phyloP scores from a whole-genome alignment of 108 stramenopile species.

The Skeletonema tropicum region DNA sequence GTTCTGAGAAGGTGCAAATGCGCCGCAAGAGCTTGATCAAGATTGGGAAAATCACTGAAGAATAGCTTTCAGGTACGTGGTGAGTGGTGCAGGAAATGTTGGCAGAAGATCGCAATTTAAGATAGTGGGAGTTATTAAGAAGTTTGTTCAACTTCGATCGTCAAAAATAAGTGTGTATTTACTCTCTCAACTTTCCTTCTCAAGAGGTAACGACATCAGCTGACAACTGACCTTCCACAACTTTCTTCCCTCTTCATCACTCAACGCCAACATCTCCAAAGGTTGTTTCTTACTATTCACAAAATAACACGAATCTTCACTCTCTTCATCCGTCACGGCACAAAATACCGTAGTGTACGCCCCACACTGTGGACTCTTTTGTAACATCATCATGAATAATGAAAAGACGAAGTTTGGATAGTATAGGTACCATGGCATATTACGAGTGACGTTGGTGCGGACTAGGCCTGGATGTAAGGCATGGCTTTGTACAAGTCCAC shows the following conservation, averaged over 20 bases:
- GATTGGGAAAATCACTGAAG: not conserved
- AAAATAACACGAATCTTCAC: constrained; percentile 40
- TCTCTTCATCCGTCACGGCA: constrained; percentile 33
- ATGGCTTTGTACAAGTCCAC: constrained; percentile 39
- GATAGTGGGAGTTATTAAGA: no score
- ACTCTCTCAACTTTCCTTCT: not conserved
- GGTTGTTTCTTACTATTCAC: constrained; percentile 43
- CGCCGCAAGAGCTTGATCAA: not conserved
- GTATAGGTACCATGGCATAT: constrained; percentile 85
- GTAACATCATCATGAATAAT: constrained; percentile 52
- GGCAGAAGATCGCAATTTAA: no score
- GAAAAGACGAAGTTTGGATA: constrained; percentile 64
- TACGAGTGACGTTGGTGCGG: constrained; percentile 82
- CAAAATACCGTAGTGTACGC: constrained; percentile 81
- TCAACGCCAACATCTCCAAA: constrained; percentile 4
- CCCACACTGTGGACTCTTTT: constrained; percentile 79
- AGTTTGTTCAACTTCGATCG: no score
- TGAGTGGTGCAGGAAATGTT: no score
- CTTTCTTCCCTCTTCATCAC: constrained; percentile 21
- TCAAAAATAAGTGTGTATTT: no score
- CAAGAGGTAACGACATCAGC: constrained; percentile 16
- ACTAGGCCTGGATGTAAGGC: constrained; percentile 91
- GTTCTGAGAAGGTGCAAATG: not conserved
- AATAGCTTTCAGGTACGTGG: not conserved
- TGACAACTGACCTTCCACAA: constrained; percentile 52